These are phyloP conservation scores for Talaromyces ruber DNA, from an alignment of 495 filamentous ascomycete species.

Conservation along the genomic window DNA sequence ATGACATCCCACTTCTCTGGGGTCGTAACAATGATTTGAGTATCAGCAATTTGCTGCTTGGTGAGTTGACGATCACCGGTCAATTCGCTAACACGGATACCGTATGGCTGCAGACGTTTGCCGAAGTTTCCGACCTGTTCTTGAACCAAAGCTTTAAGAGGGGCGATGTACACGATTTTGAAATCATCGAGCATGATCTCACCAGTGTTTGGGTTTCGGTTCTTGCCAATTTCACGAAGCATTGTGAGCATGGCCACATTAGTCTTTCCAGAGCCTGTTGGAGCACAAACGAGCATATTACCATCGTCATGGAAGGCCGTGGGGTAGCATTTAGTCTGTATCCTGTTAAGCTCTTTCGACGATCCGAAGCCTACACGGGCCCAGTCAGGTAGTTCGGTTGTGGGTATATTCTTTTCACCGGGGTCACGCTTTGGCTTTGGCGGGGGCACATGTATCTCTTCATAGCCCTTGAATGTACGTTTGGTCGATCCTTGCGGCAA, in stretches of 20 bases:
- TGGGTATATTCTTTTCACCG: constrained; percentile 69
- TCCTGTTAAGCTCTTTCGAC: constrained; percentile 77
- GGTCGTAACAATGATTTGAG: constrained; percentile 97
- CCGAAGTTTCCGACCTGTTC: constrained; percentile 93
- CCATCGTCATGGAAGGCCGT: constrained; percentile 89
- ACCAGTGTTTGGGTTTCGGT: constrained; percentile 76
- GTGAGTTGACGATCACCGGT: constrained; percentile 99
- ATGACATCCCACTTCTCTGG: constrained; percentile 99
- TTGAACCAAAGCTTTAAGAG: constrained; percentile 95
- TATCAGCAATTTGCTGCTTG: constrained; percentile 89
- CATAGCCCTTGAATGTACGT: constrained; percentile 92
- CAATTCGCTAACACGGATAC: constrained; percentile 79
- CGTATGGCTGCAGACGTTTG: constrained; percentile 89
- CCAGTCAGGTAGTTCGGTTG: constrained; percentile 88
- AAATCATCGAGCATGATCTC: constrained; percentile 92
- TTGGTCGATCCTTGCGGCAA: constrained; percentile 95
- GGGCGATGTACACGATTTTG: constrained; percentile 97
- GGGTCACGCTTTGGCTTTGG: constrained; percentile 77
- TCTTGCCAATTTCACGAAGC: constrained; percentile 91
- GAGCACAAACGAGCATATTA: constrained; percentile 95
- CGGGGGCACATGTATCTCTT: constrained; percentile 93
- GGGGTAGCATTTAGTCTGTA: constrained; percentile 88
- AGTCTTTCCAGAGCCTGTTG: constrained; percentile 95
- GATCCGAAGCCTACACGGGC: constrained; percentile 76
- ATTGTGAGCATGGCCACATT: constrained; percentile 98